Evolutionary conservation across 2,329 filamentous ascomycete genomes (phyloP).

Genomic region (Alternaria atra): DNA sequence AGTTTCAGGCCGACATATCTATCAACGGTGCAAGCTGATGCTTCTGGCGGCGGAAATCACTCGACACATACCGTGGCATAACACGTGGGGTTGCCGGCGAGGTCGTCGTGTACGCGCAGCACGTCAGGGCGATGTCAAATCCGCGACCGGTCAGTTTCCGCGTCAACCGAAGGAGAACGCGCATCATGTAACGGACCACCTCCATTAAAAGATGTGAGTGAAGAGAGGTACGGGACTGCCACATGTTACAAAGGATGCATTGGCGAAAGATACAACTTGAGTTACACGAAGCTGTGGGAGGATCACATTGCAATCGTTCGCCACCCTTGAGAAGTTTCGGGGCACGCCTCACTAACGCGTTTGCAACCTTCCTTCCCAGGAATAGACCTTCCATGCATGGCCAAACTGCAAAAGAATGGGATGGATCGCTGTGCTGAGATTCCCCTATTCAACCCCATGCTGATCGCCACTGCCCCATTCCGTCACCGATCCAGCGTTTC

Average conservation of each 20-base stretch:
- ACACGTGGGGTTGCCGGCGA: conserved; percentile 3
- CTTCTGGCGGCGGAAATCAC: conserved; percentile 6
- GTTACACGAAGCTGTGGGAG: not conserved
- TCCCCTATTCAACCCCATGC: not conserved
- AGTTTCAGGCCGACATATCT: conserved; percentile 11
- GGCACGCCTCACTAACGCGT: not conserved
- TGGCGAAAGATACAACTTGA: not conserved
- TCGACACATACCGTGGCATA: conserved; percentile 12
- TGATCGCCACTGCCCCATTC: conserved; percentile 1
- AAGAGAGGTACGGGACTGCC: not conserved
- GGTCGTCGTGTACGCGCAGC: not conserved
- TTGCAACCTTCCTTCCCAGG: conserved; percentile 1
- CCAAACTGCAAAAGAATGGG: conserved; percentile 2
- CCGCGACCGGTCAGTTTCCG: not conserved
- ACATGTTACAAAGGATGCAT: not conserved
- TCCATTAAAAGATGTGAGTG: not conserved
- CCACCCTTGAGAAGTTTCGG: not conserved
- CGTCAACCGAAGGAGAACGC: not conserved
- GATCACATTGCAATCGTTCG: not conserved
- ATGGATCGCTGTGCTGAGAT: not conserved
- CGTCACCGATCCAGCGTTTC: conserved; percentile 2
- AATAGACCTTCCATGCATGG: conserved; percentile 2
- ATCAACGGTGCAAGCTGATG: conserved; percentile 1
- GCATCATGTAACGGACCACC: conserved; percentile 1
- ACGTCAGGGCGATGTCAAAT: not conserved